These are phyloP conservation scores for Leucosporidium scottii DNA, from an alignment of 768 basidiomycete species.

Conservation along the genomic window DNA sequence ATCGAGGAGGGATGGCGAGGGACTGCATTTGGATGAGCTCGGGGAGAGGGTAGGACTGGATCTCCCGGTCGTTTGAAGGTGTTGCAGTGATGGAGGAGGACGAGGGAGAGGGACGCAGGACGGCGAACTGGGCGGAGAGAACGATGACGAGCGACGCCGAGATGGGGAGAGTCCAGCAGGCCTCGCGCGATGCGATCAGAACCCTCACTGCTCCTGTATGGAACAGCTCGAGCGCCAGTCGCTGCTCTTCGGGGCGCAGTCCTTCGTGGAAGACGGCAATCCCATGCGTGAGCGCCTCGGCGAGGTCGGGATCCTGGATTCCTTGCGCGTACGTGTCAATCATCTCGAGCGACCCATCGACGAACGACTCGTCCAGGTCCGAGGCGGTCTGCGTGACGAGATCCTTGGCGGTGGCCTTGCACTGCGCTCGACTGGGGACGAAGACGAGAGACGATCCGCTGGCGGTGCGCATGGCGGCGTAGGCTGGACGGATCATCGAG, in stretches of 20 bases:
- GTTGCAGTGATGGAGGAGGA: constrained; percentile 19
- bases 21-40: constrained; percentile 91
- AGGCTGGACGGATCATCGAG: constrained; percentile 83
- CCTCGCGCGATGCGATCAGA: constrained; percentile 70
- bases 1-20: constrained; percentile 52
- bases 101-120: constrained; percentile 1
- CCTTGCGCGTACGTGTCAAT: constrained; percentile 56
- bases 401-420: constrained; percentile 64
- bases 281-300: constrained; percentile 72
- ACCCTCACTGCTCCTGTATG: constrained; percentile 70
- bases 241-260: constrained; percentile 59
- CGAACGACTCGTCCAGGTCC: constrained; percentile 50
- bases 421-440: constrained; percentile 76
- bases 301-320: constrained; percentile 57
- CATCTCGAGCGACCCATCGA: constrained; percentile 46
- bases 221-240: constrained; percentile 70
- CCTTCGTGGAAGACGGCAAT: constrained; percentile 81
- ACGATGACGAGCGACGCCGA: constrained; percentile 73
- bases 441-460: constrained; percentile 61
- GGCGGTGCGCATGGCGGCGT: constrained; percentile 55
- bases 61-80: constrained; percentile 52
- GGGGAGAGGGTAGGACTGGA: constrained; percentile 69
- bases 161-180: constrained; percentile 84
- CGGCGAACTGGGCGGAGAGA: constrained; percentile 82
- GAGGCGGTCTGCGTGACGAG: constrained; percentile 81